Evolutionary conservation across 257 asterid species (phyloP).

Genomic region (Osmanthus fragrans): DNA sequence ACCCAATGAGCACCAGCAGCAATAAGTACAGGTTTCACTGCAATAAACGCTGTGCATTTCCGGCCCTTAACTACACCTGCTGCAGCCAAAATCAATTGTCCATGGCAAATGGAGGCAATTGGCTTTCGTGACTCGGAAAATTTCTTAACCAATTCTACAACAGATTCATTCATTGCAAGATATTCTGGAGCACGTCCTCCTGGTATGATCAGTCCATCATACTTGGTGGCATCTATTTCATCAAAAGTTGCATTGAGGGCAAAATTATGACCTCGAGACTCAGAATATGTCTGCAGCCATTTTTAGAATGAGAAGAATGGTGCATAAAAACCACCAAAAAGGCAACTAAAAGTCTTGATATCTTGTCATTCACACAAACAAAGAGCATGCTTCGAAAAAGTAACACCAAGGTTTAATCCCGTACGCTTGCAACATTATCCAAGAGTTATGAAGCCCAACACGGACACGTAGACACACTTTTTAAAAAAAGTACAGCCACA

Average conservation of each 20-base stretch:
- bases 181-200: conserved; percentile 99
- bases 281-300: conserved; percentile 76
- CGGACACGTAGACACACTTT: too few species aligned
- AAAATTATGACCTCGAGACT: conserved; percentile 88
- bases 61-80: conserved; percentile 61
- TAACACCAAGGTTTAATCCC: neutral
- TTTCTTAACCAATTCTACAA: conserved; percentile 55
- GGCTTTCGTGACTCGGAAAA: conserved; percentile 56
- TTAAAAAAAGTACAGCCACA: too few species aligned
- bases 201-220: conserved; percentile 84
- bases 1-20: conserved; percentile 95
- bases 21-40: conserved; percentile 67
- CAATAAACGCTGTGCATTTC: conserved; percentile 84
- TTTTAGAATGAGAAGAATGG: conserved; percentile 18
- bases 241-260: conserved; percentile 79
- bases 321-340: conserved; percentile 2
- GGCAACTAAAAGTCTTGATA: neutral
- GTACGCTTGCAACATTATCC: neutral
- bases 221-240: conserved; percentile 60
- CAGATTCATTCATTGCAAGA: conserved; percentile 74
- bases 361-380: neutral
- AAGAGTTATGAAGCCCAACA: neutral
- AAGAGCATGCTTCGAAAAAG: conserved; percentile 1
- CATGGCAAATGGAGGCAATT: conserved; percentile 87
- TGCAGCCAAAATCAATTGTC: conserved; percentile 90